Evolutionary conservation across 352 stramenopile genomes (phyloP), one percentile per base, ranked within the genome.

Genomic region (Globisporangium irregulare): DNA sequence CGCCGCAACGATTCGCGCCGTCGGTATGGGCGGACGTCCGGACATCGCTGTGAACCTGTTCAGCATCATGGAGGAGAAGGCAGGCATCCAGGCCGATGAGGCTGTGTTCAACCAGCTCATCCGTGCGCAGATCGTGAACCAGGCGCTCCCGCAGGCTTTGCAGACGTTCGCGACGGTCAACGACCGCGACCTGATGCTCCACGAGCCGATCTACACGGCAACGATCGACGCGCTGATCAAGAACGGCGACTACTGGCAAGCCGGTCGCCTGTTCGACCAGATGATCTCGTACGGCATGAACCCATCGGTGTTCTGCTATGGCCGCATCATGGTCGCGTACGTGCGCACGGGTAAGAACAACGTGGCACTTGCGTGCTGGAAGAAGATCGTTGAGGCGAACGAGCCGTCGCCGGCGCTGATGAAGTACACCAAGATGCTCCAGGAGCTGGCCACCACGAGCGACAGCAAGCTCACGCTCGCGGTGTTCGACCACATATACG

Each of bases 281-380:
- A 94, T 95, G 86, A 69, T 93, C 18, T 70, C 79, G 29, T 73
- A 86, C 41, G 76, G 82, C 25, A 75, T 93, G 38, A 62, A 78
- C 53, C 82, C 87, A 3, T 89, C 78, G 4, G 78, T 85, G 22
- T 95, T 91, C 58, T 94, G 86, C 72, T 79, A 89, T 51, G 86
- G 86, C 3, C 82, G 86, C 53, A 88, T 90, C 38, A 90, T 95
- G 73, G 51, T 90, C 55, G 86, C 87, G 9, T 95, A 90, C 75
- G 73, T 88, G n/a, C 86, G 86, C 14, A 84, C 80, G 8, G 87
- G 87, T 62, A 89, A 87, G 46, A 81, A 76, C 65, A 73, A 85
- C 56, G 72, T 84, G 34, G 87, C 87, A 2, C 74, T 76, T 62
- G 84, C 79, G 14, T 91, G 84, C 68, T 95, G 87, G 87, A 71